Evolutionary conservation across 2,329 filamentous ascomycete species (phyloP).

Genomic region (Neophaeococcomyces mojaviensis): DNA sequence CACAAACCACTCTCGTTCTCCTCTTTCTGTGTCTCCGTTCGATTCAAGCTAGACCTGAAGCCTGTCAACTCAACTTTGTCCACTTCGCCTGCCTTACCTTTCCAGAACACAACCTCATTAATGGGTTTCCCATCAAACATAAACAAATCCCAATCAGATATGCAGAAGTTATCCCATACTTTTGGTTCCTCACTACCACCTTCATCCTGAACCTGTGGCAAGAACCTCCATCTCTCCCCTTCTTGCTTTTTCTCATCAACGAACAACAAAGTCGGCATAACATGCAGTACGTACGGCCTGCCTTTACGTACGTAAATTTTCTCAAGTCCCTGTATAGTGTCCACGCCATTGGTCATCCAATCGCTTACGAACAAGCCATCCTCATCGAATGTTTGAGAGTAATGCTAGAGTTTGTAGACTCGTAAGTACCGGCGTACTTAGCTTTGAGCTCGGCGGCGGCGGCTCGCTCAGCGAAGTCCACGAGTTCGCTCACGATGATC

Average conservation of each 20-base stretch:
- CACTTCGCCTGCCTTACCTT: neutral
- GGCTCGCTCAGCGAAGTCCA: neutral
- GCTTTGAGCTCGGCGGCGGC: neutral
- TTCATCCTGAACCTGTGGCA: constrained; percentile 8
- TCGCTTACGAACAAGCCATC: constrained; percentile 16
- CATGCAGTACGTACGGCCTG: constrained; percentile 5
- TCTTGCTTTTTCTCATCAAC: constrained; percentile 8
- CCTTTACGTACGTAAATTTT: neutral
- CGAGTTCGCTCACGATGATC: neutral
- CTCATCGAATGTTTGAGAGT: constrained; percentile 14
- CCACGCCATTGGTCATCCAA: constrained; percentile 19
- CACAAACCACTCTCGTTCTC: no score
- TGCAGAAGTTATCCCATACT: constrained; percentile 30
- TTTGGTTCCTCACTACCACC: constrained; percentile 9
- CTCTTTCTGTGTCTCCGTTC: no score
- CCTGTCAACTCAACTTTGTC: neutral
- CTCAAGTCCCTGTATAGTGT: constrained; percentile 5
- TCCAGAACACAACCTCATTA: constrained; percentile 33
- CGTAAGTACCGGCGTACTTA: constrained; percentile 7
- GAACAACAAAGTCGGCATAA: constrained; percentile 17
- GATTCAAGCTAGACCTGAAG: neutral
- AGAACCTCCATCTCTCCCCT: constrained; percentile 31
- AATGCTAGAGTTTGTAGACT: constrained; percentile 7
- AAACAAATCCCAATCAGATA: constrained; percentile 26
- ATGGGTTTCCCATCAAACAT: constrained; percentile 29